Evolutionary conservation across 2,329 filamentous ascomycete genomes (phyloP), one percentile per base, ranked within the genome.

Genomic region (Fusarium begoniae): DNA sequence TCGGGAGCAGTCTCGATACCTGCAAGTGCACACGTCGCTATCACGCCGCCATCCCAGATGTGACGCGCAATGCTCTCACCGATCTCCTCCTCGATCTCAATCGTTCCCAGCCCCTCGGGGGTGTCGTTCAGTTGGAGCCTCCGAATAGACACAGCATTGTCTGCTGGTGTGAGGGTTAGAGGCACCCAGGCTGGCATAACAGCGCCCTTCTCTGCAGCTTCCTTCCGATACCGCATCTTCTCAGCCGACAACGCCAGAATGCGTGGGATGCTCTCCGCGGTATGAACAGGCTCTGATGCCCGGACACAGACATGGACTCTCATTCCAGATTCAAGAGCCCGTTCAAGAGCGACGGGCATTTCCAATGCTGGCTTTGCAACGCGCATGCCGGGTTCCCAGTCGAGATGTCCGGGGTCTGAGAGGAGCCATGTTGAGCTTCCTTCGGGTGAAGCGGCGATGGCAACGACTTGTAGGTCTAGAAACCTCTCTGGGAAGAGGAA

Each of bases 61-160:
- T 90, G 88, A 6, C 88, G 85, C 2, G 88, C 88, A 62, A 90
- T 90, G 75, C 87, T 90, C 79, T 90, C 88, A 20, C 88, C 88
- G 15, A 90, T 85, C 59, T 90, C 87, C 68, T 90, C 89, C 60
- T 88, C 85, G 9, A 90, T 80, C 35, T 85, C 82, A 13, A 89
- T 69, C 15, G 71, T 74, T 2, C 79, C 74, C 6, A 78, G 51
- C 22, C 71, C 70, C 14, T 75, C 75, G 4, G 72, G 37, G 2
- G 68, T 69, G 3, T 76, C 77, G 11, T 75, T 78, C 40, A 82
- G 55, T 13, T 75, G 70, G 1, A 85, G 62, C 28, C 79, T 79
- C 22, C 82, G 77, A 43, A 79, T 79, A 13, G 76, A 77, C 6
- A 80, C 72, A 26, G 81, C 76, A 5, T 72, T 61, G 6, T 78